Evolutionary conservation across 2,329 filamentous ascomycete species (phyloP).

Genomic region (Plectosphaerella plurivora): DNA sequence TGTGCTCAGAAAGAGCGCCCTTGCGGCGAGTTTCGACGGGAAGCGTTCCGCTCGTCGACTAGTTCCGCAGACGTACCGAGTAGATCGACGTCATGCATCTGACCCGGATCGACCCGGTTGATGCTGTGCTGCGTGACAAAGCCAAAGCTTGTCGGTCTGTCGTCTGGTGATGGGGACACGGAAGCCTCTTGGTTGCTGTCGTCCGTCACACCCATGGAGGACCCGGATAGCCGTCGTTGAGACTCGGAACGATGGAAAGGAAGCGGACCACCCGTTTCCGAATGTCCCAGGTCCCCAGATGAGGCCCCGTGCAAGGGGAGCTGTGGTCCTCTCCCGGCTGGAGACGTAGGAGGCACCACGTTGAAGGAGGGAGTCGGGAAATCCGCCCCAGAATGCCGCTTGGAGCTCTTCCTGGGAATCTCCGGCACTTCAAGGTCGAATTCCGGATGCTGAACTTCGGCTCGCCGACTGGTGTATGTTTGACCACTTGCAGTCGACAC

Average conservation of each 20-base stretch:
- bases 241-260: conserved; percentile 56
- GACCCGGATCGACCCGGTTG: conserved; percentile 46
- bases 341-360: conserved; percentile 14
- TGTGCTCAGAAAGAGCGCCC: not conserved
- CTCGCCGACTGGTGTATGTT: conserved; percentile 24
- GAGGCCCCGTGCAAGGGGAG: conserved; percentile 2
- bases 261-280: conserved; percentile 19
- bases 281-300: conserved; percentile 2
- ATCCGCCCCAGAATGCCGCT: conserved; percentile 45
- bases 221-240: conserved; percentile 44
- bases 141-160: conserved; percentile 50
- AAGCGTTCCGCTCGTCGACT: conserved; percentile 32
- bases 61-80: conserved; percentile 54
- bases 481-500: conserved; percentile 52
- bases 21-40: conserved; percentile 7
- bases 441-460: not conserved
- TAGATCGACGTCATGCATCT: conserved; percentile 36
- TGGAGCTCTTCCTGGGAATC: conserved; percentile 71
- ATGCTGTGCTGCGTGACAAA: conserved; percentile 55
- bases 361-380: conserved; percentile 31
- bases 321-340: conserved; percentile 2
- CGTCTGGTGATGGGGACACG: conserved; percentile 28
- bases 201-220: conserved; percentile 43
- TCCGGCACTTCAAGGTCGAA: conserved; percentile 40
- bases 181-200: conserved; percentile 39